Conservation (phyloP, 2,329 filamentous ascomycete species). For the Xylariaceae sp. region DNA sequence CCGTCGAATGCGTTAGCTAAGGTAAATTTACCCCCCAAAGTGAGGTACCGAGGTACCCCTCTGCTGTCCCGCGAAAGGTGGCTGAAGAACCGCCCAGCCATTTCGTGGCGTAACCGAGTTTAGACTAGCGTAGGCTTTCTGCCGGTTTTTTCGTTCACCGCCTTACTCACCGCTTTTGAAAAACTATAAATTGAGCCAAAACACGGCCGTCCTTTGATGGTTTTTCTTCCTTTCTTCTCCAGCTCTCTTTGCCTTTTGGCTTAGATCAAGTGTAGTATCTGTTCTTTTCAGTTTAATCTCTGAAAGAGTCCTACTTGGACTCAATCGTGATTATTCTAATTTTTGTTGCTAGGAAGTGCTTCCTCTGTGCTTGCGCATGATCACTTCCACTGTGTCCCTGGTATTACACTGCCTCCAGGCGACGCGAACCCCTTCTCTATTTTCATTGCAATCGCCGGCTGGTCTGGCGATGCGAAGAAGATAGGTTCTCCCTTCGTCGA, state of each 20-base stretch:
- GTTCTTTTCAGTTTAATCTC: slow-evolving; percentile 96
- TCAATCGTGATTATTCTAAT: slow-evolving; percentile 76
- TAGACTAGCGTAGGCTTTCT: not conserved
- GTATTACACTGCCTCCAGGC: slow-evolving; percentile 65
- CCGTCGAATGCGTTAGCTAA: not conserved
- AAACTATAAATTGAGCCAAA: slow-evolving; percentile 14
- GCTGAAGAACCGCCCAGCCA: not conserved
- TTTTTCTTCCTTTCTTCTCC: slow-evolving; percentile 25
- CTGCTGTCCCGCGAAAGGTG: not conserved
- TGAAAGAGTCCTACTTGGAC: slow-evolving; percentile 68
- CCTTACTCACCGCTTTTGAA: slow-evolving; percentile 21
- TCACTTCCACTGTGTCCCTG: slow-evolving; percentile 61
- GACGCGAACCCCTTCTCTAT: slow-evolving; percentile 37
- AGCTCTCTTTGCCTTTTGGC: slow-evolving; percentile 34
- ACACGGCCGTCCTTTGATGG: slow-evolving; percentile 2
- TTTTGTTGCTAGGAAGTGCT: slow-evolving; percentile 52
- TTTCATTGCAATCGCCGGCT: slow-evolving; percentile 56
- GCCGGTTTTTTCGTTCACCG: slow-evolving; percentile 21
- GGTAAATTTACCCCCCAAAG: not conserved
- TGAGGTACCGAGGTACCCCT: not conserved
- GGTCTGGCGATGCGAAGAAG: slow-evolving; percentile 52
- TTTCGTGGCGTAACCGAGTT: not conserved
- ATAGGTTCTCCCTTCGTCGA: slow-evolving; percentile 3
- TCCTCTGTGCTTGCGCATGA: slow-evolving; percentile 69
- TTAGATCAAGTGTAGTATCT: slow-evolving; percentile 56